Evolutionary conservation across 805 yeast species (phyloP), one percentile per base, ranked within the genome.

Genomic region (Kodamaea hsintzibuensis): DNA sequence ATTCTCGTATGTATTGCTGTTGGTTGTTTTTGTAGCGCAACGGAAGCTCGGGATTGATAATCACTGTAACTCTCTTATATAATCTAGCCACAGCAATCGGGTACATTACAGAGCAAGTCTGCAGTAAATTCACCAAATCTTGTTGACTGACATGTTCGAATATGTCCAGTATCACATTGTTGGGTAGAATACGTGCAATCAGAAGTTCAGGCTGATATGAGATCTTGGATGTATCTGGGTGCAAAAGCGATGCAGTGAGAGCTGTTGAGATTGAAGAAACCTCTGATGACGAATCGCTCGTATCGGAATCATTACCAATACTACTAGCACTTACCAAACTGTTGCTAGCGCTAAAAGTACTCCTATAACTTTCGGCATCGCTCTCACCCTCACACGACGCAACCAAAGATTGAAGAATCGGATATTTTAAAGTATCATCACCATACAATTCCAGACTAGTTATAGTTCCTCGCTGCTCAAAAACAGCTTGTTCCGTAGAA

Each of bases 61-160:
- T 56, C 22, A 71, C 70, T 1, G 73, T 68, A 14, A 72, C 64
- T 50, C 73, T 53, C 45, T 60, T 60, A 52, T 71, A 72, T 27
- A 72, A 53, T 37, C 70, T 55, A 18, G 59, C 62, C 4, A 50
- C 55, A 4, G 73, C 71, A 13, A 63, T 13, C 1, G 54, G 52
- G 53, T 70, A 62, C 16, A 72, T 50, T 27, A 54, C 44, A 0
- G 57, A 40, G 54, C 69, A 64, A 0, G 69, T 66, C 22, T 54
- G 37, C 64, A 62, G 63, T 22, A 70, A 49, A 48, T 56, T 63
- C 3, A 63, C 56, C 52, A 71, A 56, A 52, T 70, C 75, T 58
- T 53, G 69, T 49, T 72, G 77, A 51, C 59, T 62, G 7, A 72
- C 73, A 54, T 67, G 56, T 48, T 65, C 61, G 38, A 68, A 58